phyloP scores from a whole-genome alignment of 2,329 filamentous ascomycete genomes.

The Pseudonectria foliicola region DNA sequence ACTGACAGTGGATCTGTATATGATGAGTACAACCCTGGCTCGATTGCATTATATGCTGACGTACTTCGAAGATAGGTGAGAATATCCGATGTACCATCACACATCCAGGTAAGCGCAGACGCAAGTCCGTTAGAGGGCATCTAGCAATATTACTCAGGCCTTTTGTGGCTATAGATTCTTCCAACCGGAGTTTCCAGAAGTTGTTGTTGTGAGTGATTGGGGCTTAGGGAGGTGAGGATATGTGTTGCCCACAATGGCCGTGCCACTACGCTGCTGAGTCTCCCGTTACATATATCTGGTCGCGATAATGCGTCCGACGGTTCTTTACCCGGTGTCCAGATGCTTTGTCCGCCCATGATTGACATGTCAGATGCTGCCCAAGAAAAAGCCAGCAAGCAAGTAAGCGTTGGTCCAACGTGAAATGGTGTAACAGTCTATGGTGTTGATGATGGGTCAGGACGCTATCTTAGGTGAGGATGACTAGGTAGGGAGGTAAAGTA shows the following conservation, averaged over 20 bases:
- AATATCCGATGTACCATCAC: slow-evolving; percentile 10
- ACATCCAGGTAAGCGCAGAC: slow-evolving; percentile 8
- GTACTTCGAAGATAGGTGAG: slow-evolving; percentile 13
- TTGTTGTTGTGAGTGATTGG: too few species aligned
- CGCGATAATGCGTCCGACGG: slow-evolving; percentile 10
- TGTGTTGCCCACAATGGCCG: too few species aligned
- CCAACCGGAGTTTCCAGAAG: too few species aligned
- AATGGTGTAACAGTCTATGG: too few species aligned
- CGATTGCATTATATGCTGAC: not conserved
- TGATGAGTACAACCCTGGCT: slow-evolving; percentile 8
- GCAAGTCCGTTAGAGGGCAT: slow-evolving; percentile 8
- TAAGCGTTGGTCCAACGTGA: too few species aligned
- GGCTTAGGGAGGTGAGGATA: too few species aligned
- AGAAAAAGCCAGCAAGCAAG: too few species aligned
- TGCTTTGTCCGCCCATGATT: slow-evolving; percentile 5
- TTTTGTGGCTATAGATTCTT: slow-evolving; percentile 6
- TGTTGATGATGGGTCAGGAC: too few species aligned
- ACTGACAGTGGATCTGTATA: slow-evolving; percentile 10
- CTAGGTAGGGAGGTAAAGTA: too few species aligned
- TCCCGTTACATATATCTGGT: slow-evolving; percentile 1
- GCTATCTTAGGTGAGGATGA: too few species aligned
- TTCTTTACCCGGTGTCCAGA: slow-evolving; percentile 6
- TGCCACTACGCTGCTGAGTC: not conserved
- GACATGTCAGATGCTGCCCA: slow-evolving; percentile 2
- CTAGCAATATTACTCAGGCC: slow-evolving; percentile 6